These are phyloP conservation scores for Fusarium pilosicola DNA, from an alignment of 2,329 filamentous ascomycete genomes.

Conservation along the genomic window DNA sequence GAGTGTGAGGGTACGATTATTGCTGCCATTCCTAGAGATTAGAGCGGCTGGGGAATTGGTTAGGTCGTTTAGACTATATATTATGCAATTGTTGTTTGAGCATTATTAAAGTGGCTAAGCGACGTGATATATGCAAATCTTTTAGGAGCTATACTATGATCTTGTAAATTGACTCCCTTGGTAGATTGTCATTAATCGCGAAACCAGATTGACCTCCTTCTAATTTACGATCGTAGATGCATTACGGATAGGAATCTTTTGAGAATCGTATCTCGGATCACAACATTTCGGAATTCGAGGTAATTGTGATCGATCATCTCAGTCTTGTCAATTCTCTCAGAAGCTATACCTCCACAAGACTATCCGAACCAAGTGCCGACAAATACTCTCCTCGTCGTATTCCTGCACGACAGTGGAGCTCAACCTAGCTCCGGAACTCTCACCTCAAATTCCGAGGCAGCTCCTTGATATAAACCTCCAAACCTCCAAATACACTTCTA, in stretches of 20 bases:
- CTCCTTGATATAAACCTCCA: neutral
- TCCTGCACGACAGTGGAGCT: neutral
- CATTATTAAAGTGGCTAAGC: rapidly evolving
- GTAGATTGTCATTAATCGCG: rapidly evolving
- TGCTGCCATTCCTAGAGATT: neutral
- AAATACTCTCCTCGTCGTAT: neutral
- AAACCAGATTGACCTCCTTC: rapidly evolving
- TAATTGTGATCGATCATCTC: rapidly evolving
- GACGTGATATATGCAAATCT: rapidly evolving
- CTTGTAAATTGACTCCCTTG: too few relatives aligned
- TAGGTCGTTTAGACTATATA: neutral
- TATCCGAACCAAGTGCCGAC: neutral
- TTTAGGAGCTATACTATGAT: rapidly evolving
- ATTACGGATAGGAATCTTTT: rapidly evolving
- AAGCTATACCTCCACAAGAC: neutral
- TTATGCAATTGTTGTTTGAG: rapidly evolving
- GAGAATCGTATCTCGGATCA: too few relatives aligned
- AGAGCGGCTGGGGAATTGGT: too few relatives aligned
- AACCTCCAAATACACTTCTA: rapidly evolving
- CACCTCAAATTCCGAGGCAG: neutral
- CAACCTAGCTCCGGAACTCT: neutral
- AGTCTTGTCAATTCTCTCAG: rapidly evolving
- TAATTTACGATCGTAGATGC: rapidly evolving
- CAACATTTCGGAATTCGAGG: rapidly evolving
- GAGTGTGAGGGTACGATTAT: conserved; percentile 26